Conservation (phyloP, 768 basidiomycete genomes). For the Dioszegia aurantiaca region DNA sequence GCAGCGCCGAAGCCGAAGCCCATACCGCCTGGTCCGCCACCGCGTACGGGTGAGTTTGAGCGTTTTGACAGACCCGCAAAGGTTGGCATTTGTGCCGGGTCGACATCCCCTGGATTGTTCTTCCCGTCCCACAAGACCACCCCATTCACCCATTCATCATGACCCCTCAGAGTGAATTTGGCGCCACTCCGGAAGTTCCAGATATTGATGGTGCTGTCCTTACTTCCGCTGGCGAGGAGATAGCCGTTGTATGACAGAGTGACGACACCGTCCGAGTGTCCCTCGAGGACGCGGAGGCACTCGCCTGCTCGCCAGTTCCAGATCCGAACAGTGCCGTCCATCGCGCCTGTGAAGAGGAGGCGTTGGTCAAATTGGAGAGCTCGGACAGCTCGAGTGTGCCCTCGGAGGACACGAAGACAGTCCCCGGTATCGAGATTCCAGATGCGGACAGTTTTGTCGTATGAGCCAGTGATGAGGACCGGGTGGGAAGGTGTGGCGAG, state of each 20-base stretch:
- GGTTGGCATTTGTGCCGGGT: constrained; percentile 37
- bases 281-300: constrained; percentile 67
- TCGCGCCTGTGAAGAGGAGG: constrained; percentile 90
- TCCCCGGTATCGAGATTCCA: constrained; percentile 95
- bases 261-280: constrained; percentile 87
- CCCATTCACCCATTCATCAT: constrained; percentile 92
- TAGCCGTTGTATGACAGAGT: constrained; percentile 88
- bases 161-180: constrained; percentile 88
- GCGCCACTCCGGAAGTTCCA: constrained; percentile 82
- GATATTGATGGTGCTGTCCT: constrained; percentile 76
- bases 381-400: constrained; percentile 87
- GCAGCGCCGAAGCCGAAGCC: neutral
- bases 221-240: constrained; percentile 86
- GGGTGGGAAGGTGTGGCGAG: constrained; percentile 68
- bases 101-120: constrained; percentile 51
- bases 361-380: constrained; percentile 92
- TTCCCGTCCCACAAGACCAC: constrained; percentile 83
- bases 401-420: constrained; percentile 75
- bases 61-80: constrained; percentile 21
- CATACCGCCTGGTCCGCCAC: neutral
- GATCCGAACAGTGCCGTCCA: constrained; percentile 92
- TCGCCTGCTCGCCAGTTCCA: constrained; percentile 55
- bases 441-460: constrained; percentile 87
- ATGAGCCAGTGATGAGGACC: constrained; percentile 94
- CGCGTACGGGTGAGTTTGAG: constrained; percentile 7